Conservation (phyloP, 345 rosid genomes). For the Clarkia xantiana region DNA sequence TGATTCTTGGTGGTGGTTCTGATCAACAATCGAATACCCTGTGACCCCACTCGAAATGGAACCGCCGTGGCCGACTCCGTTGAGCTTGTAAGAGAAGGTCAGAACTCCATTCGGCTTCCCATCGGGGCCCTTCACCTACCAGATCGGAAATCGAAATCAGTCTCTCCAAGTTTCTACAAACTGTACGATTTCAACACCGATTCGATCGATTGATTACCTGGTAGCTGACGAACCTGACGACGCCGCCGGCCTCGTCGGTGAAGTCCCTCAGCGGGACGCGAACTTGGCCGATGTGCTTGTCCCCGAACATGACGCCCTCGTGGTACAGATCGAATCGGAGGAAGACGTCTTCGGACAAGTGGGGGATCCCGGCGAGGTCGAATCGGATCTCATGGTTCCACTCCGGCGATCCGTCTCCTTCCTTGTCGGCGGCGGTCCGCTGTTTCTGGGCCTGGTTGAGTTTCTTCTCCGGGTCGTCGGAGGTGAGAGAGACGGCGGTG, state of each 20-base stretch:
- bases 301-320: slow-evolving; percentile 37
- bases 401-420: slow-evolving; percentile 39
- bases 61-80: slow-evolving; percentile 1
- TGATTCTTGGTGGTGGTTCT: slow-evolving; percentile 1
- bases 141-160: not conserved
- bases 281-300: slow-evolving; percentile 43
- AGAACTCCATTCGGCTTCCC: slow-evolving; percentile 28
- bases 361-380: slow-evolving; percentile 14
- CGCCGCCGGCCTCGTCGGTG: slow-evolving; percentile 19
- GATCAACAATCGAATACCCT: slow-evolving; percentile 13
- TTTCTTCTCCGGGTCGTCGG: slow-evolving; percentile 19
- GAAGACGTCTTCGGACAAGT: slow-evolving; percentile 13
- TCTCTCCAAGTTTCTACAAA: too few relatives aligned
- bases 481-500: slow-evolving; percentile 18
- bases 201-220: slow-evolving; percentile 11
- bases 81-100: slow-evolving; percentile 22
- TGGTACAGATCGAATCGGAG: slow-evolving; percentile 28
- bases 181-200: too few relatives aligned
- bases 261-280: slow-evolving; percentile 27
- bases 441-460: slow-evolving; percentile 14
- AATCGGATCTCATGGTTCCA: slow-evolving; percentile 36
- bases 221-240: slow-evolving; percentile 27
- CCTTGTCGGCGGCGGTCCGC: slow-evolving; percentile 29
- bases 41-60: slow-evolving; percentile 2
- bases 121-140: slow-evolving; percentile 19